phyloP scores from a whole-genome alignment of 768 basidiomycete genomes.

The Lentinula lateritia region DNA sequence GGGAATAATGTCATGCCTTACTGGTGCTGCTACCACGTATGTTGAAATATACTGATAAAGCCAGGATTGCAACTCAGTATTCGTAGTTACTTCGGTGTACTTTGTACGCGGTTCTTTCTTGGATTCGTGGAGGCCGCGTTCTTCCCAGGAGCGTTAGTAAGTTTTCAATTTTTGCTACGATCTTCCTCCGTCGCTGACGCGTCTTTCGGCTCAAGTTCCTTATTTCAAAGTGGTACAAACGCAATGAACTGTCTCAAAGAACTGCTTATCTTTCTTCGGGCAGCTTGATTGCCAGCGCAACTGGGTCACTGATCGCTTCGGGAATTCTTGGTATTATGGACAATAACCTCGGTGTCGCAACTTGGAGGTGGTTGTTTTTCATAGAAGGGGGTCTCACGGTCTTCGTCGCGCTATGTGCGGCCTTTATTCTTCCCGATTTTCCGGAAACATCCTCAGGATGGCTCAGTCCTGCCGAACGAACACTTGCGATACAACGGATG shows the following conservation, averaged over 20 bases:
- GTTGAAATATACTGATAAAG: background rate
- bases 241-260: slow-evolving; percentile 62
- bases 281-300: slow-evolving; percentile 74
- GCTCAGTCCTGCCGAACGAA: slow-evolving; percentile 52
- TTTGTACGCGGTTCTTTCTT: slow-evolving; percentile 68
- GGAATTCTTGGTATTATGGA: slow-evolving; percentile 72
- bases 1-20: slow-evolving; percentile 9
- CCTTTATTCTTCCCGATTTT: slow-evolving; percentile 72
- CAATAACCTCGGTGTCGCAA: slow-evolving; percentile 57
- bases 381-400: slow-evolving; percentile 61
- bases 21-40: background rate
- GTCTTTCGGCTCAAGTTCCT: slow-evolving; percentile 32
- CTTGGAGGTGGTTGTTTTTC: slow-evolving; percentile 80
- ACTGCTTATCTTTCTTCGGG: slow-evolving; percentile 69
- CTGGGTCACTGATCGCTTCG: slow-evolving; percentile 74
- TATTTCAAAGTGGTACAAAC: slow-evolving; percentile 70
- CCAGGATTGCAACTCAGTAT: slow-evolving; percentile 23
- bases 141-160: slow-evolving; percentile 58
- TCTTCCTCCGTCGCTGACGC: background rate
- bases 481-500: slow-evolving; percentile 56
- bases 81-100: slow-evolving; percentile 28
- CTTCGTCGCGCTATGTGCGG: slow-evolving; percentile 39
- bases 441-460: slow-evolving; percentile 54
- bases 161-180: background rate
- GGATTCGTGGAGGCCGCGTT: slow-evolving; percentile 73